phyloP scores from a whole-genome alignment of 768 basidiomycete genomes.

The Auriculariales sp. region DNA sequence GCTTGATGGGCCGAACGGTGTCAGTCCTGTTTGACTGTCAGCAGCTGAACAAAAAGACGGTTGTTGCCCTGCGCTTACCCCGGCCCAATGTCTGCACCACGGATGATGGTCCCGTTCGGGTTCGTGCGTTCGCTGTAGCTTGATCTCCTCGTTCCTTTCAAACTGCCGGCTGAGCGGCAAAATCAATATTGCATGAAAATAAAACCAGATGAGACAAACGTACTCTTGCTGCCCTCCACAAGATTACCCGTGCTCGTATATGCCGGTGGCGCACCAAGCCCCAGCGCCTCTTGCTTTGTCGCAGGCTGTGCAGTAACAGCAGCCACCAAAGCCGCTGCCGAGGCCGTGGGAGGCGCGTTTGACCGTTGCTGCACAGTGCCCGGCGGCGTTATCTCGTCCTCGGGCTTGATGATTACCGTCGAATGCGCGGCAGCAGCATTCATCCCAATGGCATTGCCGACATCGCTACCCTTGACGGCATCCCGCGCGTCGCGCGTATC shows the following conservation, averaged over 20 bases:
- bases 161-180: no score
- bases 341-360: constrained; percentile 18
- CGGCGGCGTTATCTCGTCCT: no score
- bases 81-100: constrained; percentile 71
- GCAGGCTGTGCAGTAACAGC: constrained; percentile 2
- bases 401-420: constrained; percentile 55
- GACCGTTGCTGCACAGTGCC: constrained; percentile 26
- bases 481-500: constrained; percentile 49
- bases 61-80: constrained; percentile 23
- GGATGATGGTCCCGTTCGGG: constrained; percentile 55
- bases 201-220: no score
- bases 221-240: no score
- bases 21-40: constrained; percentile 28
- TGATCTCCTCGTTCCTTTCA: no score
- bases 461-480: constrained; percentile 47
- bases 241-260: constrained; percentile 25
- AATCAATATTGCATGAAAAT: no score
- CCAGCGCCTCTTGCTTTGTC: constrained; percentile 1
- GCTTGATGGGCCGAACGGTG: constrained; percentile 89
- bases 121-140: constrained; percentile 65
- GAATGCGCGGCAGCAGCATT: constrained; percentile 48
- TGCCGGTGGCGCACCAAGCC: constrained; percentile 55
- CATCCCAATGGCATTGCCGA: constrained; percentile 32
- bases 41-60: not conserved
- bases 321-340: constrained; percentile 13